These are phyloP conservation scores for Madurella fahalii DNA, from an alignment of 2,329 filamentous ascomycete genomes.

Conservation along the genomic window DNA sequence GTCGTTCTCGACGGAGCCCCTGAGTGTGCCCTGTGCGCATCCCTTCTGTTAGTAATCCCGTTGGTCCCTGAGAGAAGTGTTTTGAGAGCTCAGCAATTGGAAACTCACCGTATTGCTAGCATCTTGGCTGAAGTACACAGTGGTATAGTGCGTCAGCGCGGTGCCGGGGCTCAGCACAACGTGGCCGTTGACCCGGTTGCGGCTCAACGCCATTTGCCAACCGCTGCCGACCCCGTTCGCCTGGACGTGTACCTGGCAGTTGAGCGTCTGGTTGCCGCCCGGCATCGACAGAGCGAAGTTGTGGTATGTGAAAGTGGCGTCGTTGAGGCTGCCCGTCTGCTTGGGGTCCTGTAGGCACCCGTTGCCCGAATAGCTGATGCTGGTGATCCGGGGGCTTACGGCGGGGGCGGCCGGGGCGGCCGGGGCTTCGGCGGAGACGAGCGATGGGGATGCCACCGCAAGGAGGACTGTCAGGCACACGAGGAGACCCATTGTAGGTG, in stretches of 20 bases:
- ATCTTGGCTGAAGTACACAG: slow-evolving; percentile 36
- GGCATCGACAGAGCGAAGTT: slow-evolving; percentile 27
- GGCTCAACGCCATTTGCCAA: slow-evolving; percentile 37
- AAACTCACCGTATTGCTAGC: slow-evolving; percentile 32
- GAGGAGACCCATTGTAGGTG: slow-evolving; percentile 23
- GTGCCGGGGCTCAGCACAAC: slow-evolving; percentile 33
- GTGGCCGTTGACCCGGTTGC: slow-evolving; percentile 33
- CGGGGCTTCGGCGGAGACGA: slow-evolving; percentile 15
- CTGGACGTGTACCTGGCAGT: slow-evolving; percentile 38
- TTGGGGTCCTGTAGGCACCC: slow-evolving; percentile 35
- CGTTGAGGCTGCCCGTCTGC: slow-evolving; percentile 30
- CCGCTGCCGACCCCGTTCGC: slow-evolving; percentile 30
- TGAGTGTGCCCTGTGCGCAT: slow-evolving; percentile 28
- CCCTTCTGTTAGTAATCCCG: background rate
- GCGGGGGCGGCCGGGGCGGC: slow-evolving; percentile 25
- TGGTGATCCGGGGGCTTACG: slow-evolving; percentile 29
- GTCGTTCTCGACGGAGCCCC: slow-evolving; percentile 28
- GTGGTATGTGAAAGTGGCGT: slow-evolving; percentile 26
- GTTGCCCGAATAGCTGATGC: slow-evolving; percentile 35
- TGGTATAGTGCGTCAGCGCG: slow-evolving; percentile 32
- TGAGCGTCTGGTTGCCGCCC: slow-evolving; percentile 28
- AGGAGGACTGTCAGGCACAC: slow-evolving; percentile 20
- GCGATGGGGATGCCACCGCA: slow-evolving; percentile 22
- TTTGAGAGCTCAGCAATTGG: background rate
- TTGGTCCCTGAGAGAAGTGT: background rate